Base-by-base conservation (phyloP, 257 asterid species). In the Salvia miltiorrhiza region DNA sequence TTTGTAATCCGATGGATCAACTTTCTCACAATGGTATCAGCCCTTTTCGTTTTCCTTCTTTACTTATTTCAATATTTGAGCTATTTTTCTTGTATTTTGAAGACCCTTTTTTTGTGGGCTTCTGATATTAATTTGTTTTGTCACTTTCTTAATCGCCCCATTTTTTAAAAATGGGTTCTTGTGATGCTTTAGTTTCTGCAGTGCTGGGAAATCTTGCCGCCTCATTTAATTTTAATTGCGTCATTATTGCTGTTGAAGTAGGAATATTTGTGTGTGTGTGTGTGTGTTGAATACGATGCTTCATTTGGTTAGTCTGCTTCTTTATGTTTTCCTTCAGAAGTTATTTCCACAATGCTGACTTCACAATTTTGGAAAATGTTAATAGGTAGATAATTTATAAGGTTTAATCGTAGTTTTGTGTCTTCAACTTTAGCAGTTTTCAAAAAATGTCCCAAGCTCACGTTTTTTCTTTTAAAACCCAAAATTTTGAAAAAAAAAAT, bases 1-100 rank as follows among this genome's bases (percentile, higher is more conserved):
- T 93, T 93, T 64, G 81, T 90, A 61, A 84, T 93, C 71, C 84
- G 91, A 76, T 93, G 97, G 92, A 77, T 90, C 76, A 93, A 93
- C 76, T 90, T 93, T 72, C 84, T 93, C 9, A 93, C 96, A 14
- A 81, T 90, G 82, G 98, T 93, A 80, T 62, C 8, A 43, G n/a
- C 65, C 66, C 75, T 63, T 66, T 75, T 37, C 5, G 39, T 48
- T 74, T 65, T 12, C 63, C 30, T 23, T 74, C 24, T 56, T 35
- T 65, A 7, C 53, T 68, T 67, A 16, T 77, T 40, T 33, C 54
- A 54, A 52, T 71, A n/a, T 70, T 7, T 14, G 68, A 5, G 32
- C 64, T 24, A 17, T 65, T 24, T 52, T 70, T 73, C 55, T 69
- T 52, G 61, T 21, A 1, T n/a, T 65, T 28, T n/a, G 8, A 41